Evolutionary conservation across 805 yeast genomes (phyloP), one percentile per base, ranked within the genome.

Genomic region (Isabelozyma pseudorhagii): DNA sequence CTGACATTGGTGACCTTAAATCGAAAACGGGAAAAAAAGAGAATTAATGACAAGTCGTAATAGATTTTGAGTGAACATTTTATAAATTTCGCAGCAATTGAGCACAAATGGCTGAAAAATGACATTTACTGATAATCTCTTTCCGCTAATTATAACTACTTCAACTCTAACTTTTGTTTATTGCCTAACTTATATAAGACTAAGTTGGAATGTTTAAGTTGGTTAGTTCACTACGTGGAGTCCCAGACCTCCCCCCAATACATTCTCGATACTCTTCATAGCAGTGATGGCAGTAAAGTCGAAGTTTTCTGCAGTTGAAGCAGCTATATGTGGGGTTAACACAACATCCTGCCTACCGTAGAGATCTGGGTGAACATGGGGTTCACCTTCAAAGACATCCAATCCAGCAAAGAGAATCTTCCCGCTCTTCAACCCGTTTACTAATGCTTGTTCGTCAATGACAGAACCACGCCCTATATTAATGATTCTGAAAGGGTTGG

Each of bases 391-490:
- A 62, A 71, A 86, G 5, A 88, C 96, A 58, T 88, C 96, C 31
- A 86, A 62, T 0, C 93, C 94, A 8, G 84, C 89, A 60, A 84
- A 80, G 7, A 77, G 66, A 2, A 88, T 74, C 47, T 82, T 78
- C 0, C 89, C 89, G 7, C 74, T 56, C 49, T 82, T 73, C 47
- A 88, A 69, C 0, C 85, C 92, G 5, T 68, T 74, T 9, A 86
- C 71, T 44, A 87, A 65, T 2, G 82, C 91, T n/a, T 78, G 72
- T 56, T 84, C 90, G 55, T 87, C 82, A 51, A 88, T 75, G 36
- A 87, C 79, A 3, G 78, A 57, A 1, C 96, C 96, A 51, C 96
- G 72, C 1, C 96, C 96, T 40, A 88, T 82, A 59, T 88, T 88
- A 44, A 88, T 82, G 21, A 88, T 69, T 46, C 88, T 72, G 6